Evolutionary conservation across 2,329 filamentous ascomycete genomes (phyloP).

Genomic region (Paracorniculantispora psalliotae): DNA sequence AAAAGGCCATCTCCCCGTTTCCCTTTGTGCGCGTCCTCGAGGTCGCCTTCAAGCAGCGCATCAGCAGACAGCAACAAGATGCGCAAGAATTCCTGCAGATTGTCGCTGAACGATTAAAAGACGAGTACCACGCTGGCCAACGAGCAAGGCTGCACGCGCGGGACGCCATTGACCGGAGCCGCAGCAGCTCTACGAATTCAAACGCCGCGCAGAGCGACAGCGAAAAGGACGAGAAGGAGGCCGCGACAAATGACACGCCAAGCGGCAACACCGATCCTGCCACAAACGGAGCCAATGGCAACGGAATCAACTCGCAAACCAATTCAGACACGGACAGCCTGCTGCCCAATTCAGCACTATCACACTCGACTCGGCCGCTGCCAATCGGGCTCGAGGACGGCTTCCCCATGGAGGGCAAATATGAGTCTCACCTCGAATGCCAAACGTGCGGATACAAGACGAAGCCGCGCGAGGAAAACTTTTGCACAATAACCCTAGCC

Average conservation of each 20-base stretch:
- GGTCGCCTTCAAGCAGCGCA: constrained; percentile 78
- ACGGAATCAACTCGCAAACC: constrained; percentile 4
- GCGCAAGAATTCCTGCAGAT: constrained; percentile 96
- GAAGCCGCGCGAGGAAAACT: constrained; percentile 74
- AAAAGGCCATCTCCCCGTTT: constrained; percentile 87
- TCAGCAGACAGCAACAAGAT: constrained; percentile 93
- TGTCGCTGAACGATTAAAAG: constrained; percentile 83
- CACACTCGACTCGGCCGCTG: constrained; percentile 18
- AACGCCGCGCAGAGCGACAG: constrained; percentile 18
- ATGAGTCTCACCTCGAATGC: constrained; percentile 95
- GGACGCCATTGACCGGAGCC: constrained; percentile 22
- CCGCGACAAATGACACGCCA: not conserved
- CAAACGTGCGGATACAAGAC: constrained; percentile 86
- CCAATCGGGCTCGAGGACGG: constrained; percentile 55
- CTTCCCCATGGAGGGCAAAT: constrained; percentile 86
- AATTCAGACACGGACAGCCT: constrained; percentile 4
- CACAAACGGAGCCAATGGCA: constrained; percentile 7
- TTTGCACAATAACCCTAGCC: constrained; percentile 87
- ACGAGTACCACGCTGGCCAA: constrained; percentile 85
- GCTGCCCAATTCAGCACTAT: constrained; percentile 16
- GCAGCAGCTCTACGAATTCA: not conserved
- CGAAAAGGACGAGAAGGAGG: constrained; percentile 14
- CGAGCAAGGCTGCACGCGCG: constrained; percentile 61
- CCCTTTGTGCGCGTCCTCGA: constrained; percentile 81
- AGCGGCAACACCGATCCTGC: not conserved